phyloP scores from a whole-genome alignment of 73 alveolate genomes.

The Diophrys sp. region DNA sequence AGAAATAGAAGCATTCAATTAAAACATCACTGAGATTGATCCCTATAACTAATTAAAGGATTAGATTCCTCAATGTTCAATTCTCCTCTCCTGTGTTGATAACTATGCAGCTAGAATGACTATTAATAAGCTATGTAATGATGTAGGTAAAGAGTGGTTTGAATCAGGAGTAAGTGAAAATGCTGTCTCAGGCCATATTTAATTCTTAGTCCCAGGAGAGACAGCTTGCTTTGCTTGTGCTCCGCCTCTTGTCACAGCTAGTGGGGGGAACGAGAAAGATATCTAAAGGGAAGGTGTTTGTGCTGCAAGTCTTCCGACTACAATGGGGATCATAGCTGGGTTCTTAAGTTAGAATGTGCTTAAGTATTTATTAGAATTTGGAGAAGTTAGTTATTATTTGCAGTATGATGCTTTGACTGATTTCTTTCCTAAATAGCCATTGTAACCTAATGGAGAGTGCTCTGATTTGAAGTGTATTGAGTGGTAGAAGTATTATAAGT shows the following conservation, averaged over 20 bases:
- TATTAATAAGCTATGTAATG: slow-evolving; percentile 90
- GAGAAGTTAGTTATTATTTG: slow-evolving; percentile 80
- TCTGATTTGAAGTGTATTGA: slow-evolving; percentile 75
- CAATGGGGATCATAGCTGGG: slow-evolving; percentile 98
- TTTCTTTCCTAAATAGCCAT: slow-evolving; percentile 79
- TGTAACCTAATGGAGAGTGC: slow-evolving; percentile 90
- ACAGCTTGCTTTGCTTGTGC: slow-evolving; percentile 99
- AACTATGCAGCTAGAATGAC: slow-evolving; percentile 99
- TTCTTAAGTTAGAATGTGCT: slow-evolving; percentile 86
- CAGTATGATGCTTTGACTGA: slow-evolving; percentile 90
- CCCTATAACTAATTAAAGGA: slow-evolving; percentile 66
- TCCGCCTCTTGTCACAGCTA: slow-evolving; percentile 96
- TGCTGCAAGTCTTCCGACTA: slow-evolving; percentile 99
- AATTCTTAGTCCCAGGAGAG: slow-evolving; percentile 91
- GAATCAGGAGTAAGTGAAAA: slow-evolving; percentile 98
- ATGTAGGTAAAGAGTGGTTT: slow-evolving; percentile 82
- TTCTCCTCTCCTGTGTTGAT: slow-evolving; percentile 94
- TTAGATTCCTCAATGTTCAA: slow-evolving; percentile 67
- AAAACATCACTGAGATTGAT: slow-evolving; percentile 85
- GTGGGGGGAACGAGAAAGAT: slow-evolving; percentile 93
- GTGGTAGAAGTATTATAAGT: slow-evolving; percentile 66
- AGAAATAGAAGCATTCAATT: slow-evolving; percentile 70
- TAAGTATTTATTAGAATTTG: slow-evolving; percentile 86
- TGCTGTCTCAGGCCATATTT: slow-evolving; percentile 98
- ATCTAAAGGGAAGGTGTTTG: slow-evolving; percentile 99